Evolutionary conservation across 225 moss, liverwort and hornwort genomes (phyloP), one percentile per base, ranked within the genome.

Genomic region (Straminergon stramineum): DNA sequence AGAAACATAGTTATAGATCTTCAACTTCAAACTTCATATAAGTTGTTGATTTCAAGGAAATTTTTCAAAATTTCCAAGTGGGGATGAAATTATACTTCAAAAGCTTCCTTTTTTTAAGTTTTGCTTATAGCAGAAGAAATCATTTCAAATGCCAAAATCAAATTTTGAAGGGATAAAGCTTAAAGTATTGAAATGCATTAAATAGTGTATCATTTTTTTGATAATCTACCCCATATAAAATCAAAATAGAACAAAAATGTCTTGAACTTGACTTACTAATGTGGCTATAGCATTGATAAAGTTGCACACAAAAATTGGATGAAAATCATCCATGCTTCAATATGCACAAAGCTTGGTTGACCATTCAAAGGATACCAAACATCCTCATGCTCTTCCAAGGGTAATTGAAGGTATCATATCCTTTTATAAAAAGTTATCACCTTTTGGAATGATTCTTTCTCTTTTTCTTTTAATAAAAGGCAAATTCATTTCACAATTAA

Each of bases 341-440:
- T 66, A 66, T 35, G 11, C 2, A 17, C 18, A 66, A 68, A 37
- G 16, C 17, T 2, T 32, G 4, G 13, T 69, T 39, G 39, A 69
- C 39, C 13, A 23, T 6, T 4, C 18, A n/a, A n/a, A 69, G 22
- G n/a, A 22, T 2, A 39, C 7, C 13, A 19, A 70, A 24, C 1
- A 5, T 69, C 7, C 3, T 70, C 0, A 12, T 5, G 4, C 39
- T 7, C 7, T 39, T 13, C 4, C 4, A 12, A 3, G 4, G 17
- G 23, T 11, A 23, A 70, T 39, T 39, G 13, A 70, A 70, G 2
- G 39, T 14, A 41, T 15, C 8, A 15, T 13, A 41, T 13, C 41
- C 26, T 15, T 15, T 26, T 1, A 7, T 20, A 41, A 39, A 71
- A 41, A 15, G 3, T 41, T 70, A 2, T 24, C 23, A 39, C 4